Base-by-base conservation (phyloP, 129 eudicot genomes). In the Saposhnikovia divaricata region DNA sequence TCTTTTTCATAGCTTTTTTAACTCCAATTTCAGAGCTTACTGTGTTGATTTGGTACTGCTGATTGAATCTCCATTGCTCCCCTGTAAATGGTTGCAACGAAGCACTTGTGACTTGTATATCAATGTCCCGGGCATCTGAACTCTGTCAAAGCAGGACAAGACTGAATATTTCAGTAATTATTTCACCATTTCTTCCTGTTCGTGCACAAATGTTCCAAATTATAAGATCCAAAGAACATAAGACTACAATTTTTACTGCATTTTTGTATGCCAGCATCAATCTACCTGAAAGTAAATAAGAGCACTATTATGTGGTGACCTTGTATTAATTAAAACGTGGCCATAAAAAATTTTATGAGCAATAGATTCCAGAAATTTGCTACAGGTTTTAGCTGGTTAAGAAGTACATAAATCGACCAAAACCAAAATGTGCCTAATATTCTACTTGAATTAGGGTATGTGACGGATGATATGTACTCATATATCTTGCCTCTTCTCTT, bases 41-140 rank as follows among this genome's bases (percentile, higher is more conserved):
- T 0, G 76, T 78, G 51, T 90, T 89, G 28, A 92, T 95, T 66
- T 82, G 84, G 51, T 86, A 82, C 25, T 89, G 86, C 78, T 95
- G 99, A 78, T 90, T 91, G 53, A 85, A 75, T 45, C 89, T 80
- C 99, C 99, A 92, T 63, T 95, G 88, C 84, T 95, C 84, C 53
- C 82, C 80, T 7, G 97, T 92, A 82, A 95, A 95, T 12, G 94
- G 91, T 87, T 95, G 99, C 79, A 95, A 80, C 16, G 99, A 95
- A 46, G 96, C 87, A 81, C 97, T 94, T 15, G 87, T 82, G 73
- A 90, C 80, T 59, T 79, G 83, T 72, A 95, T 87, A 21, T 81
- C 42, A 34, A 92, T 69, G 21, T 84, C 84, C 76, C 79, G 76
- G 27, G 82, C 87, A 48, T 86, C 89, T 23, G 85, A 75, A 79